phyloP scores from a whole-genome alignment of 208 protist species.

The Wallacemonas collosoma region DNA sequence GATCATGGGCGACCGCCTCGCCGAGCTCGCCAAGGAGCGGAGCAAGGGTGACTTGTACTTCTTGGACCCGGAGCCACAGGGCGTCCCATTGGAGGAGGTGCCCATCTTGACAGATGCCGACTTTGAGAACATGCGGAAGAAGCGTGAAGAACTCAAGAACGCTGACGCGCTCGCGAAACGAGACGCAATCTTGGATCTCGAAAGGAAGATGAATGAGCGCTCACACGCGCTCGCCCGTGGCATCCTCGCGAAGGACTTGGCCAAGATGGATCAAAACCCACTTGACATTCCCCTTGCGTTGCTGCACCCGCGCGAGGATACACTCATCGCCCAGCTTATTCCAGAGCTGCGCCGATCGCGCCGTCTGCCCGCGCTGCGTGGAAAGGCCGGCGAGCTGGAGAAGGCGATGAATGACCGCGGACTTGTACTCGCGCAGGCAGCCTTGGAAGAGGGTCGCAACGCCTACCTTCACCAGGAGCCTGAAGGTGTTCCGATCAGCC shows the following conservation, averaged over 20 bases:
- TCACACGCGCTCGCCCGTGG: constrained; percentile 40
- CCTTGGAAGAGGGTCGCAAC: constrained; percentile 52
- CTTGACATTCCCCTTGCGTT: constrained; percentile 66
- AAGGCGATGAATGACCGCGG: constrained; percentile 47
- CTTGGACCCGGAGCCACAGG: constrained; percentile 50
- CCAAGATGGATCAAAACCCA: constrained; percentile 55
- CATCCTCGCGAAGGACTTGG: constrained; percentile 55
- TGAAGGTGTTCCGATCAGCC: constrained; percentile 57
- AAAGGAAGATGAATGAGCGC: constrained; percentile 64
- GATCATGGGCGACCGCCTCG: constrained; percentile 65
- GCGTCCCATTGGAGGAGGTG: constrained; percentile 46
- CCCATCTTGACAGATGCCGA: constrained; percentile 36
- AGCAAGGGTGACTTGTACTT: constrained; percentile 83
- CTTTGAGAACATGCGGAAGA: constrained; percentile 48
- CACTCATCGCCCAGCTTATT: constrained; percentile 46
- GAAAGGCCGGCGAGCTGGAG: constrained; percentile 39
- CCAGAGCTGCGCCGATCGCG: constrained; percentile 41
- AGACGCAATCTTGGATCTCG: constrained; percentile 46
- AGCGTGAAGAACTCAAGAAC: constrained; percentile 51
- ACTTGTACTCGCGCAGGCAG: constrained; percentile 40
- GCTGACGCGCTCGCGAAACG: constrained; percentile 52
- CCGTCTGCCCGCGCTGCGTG: constrained; percentile 29
- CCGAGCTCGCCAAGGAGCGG: constrained; percentile 61
- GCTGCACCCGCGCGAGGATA: constrained; percentile 54
- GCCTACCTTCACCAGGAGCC: constrained; percentile 54